These are phyloP conservation scores for Suillus plorans DNA, from an alignment of 768 basidiomycete genomes.

Conservation along the genomic window DNA sequence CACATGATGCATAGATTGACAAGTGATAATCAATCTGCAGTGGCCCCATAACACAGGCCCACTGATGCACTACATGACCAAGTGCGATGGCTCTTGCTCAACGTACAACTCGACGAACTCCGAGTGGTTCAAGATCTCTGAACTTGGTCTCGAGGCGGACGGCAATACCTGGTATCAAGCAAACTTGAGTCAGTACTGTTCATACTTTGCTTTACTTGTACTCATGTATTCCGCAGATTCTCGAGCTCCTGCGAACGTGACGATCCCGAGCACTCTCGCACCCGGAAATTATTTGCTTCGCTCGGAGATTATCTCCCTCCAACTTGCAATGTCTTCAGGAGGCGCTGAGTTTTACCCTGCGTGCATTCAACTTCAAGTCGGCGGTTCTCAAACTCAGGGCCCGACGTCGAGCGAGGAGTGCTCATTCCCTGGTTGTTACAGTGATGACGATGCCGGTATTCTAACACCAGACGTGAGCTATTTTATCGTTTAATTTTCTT, in stretches of 20 bases:
- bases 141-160: slow-evolving; percentile 42
- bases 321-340: slow-evolving; percentile 51
- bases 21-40: slow-evolving; percentile 16
- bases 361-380: slow-evolving; percentile 29
- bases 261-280: slow-evolving; percentile 51
- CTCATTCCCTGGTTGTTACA: slow-evolving; percentile 69
- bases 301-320: slow-evolving; percentile 78
- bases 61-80: slow-evolving; percentile 71
- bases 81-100: slow-evolving; percentile 56
- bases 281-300: slow-evolving; percentile 75
- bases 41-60: slow-evolving; percentile 66
- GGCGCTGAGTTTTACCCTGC: slow-evolving; percentile 49
- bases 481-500: background rate
- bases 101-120: slow-evolving; percentile 57
- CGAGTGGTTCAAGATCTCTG: slow-evolving; percentile 73
- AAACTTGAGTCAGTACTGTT: slow-evolving; percentile 43
- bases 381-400: slow-evolving; percentile 24
- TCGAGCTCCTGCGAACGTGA: slow-evolving; percentile 39
- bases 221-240: slow-evolving; percentile 24
- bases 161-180: slow-evolving; percentile 48
- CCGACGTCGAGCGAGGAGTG: slow-evolving; percentile 40
- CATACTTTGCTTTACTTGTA: background rate
- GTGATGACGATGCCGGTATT: slow-evolving; percentile 68
- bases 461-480: slow-evolving; percentile 45
- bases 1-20: background rate